A percentile compares a stretch with the other conserved stretches of the same genome.
phyloP scores from a whole-genome alignment of 2,329 filamentous ascomycete species.

The Magnaporthales sp. region DNA sequence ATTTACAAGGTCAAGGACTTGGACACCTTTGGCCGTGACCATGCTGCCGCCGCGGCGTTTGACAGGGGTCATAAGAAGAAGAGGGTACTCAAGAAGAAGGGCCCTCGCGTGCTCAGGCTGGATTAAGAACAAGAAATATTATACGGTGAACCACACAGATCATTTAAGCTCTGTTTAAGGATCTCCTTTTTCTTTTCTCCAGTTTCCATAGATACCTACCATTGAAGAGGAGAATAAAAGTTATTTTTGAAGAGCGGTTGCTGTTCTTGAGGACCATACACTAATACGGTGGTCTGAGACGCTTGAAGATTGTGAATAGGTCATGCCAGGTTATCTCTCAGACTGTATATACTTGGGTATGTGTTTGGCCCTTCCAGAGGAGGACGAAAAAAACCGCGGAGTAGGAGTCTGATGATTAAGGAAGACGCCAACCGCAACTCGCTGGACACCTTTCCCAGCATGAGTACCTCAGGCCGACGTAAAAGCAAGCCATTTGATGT shows the following conservation, averaged over 20 bases:
- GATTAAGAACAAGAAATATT: conserved; percentile 43
- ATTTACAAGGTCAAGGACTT: conserved; percentile 99
- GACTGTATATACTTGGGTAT: too few relatives aligned
- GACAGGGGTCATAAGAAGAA: conserved; percentile 79
- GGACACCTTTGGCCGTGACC: conserved; percentile 90
- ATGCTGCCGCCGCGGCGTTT: conserved; percentile 60
- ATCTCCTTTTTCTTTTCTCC: background rate
- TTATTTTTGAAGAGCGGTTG: background rate
- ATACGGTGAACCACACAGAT: background rate
- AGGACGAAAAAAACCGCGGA: too few relatives aligned
- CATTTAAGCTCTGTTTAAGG: background rate
- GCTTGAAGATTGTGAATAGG: too few relatives aligned
- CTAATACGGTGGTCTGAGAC: too few relatives aligned
- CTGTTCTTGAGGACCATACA: too few relatives aligned
- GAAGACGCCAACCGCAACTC: too few relatives aligned
- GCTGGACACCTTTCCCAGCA: too few relatives aligned
- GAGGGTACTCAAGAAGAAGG: conserved; percentile 63
- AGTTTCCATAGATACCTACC: background rate
- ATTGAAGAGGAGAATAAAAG: background rate
- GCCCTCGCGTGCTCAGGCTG: conserved; percentile 61
- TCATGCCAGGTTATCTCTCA: too few relatives aligned
- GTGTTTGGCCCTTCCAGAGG: too few relatives aligned
- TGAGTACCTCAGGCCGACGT: too few relatives aligned
- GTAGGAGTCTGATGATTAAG: too few relatives aligned
- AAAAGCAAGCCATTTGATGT: too few relatives aligned